phyloP scores from a whole-genome alignment of 192 early-diverging fungal genomes.

The Fimicolochytrium jonesii region DNA sequence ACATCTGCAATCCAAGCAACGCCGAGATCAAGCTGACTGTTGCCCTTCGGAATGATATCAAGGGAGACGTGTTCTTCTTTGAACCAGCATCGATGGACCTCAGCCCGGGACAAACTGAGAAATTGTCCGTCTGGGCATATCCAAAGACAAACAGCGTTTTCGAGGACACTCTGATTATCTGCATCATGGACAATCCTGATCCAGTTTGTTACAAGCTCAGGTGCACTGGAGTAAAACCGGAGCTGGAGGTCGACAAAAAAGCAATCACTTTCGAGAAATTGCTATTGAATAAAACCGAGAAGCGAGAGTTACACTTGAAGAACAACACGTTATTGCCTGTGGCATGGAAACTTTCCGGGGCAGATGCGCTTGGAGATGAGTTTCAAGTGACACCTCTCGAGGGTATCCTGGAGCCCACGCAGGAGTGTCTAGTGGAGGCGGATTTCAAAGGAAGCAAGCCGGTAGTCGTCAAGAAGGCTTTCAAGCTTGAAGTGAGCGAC shows the following conservation, averaged over 20 bases:
- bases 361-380: constrained; percentile 57
- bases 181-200: constrained; percentile 66
- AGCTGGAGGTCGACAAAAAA: constrained; percentile 60
- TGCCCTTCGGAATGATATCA: constrained; percentile 47
- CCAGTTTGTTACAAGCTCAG: constrained; percentile 51
- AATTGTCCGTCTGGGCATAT: constrained; percentile 50
- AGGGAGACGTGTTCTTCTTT: constrained; percentile 56
- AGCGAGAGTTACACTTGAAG: constrained; percentile 49
- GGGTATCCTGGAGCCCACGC: constrained; percentile 42
- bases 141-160: constrained; percentile 39
- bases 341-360: constrained; percentile 50
- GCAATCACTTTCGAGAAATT: constrained; percentile 57
- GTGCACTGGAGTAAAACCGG: constrained; percentile 57
- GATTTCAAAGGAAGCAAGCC: constrained; percentile 55
- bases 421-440: constrained; percentile 45
- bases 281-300: constrained; percentile 49
- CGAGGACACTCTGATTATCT: constrained; percentile 52
- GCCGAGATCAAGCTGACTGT: constrained; percentile 47
- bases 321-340: constrained; percentile 52
- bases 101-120: constrained; percentile 38
- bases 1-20: constrained; percentile 40
- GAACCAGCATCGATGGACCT: constrained; percentile 51
- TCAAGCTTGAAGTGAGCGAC: constrained; percentile 55
- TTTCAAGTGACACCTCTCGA: constrained; percentile 50
- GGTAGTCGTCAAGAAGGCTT: constrained; percentile 42